phyloP scores from a whole-genome alignment of 208 protist species.

The Trypanosoma avium region DNA sequence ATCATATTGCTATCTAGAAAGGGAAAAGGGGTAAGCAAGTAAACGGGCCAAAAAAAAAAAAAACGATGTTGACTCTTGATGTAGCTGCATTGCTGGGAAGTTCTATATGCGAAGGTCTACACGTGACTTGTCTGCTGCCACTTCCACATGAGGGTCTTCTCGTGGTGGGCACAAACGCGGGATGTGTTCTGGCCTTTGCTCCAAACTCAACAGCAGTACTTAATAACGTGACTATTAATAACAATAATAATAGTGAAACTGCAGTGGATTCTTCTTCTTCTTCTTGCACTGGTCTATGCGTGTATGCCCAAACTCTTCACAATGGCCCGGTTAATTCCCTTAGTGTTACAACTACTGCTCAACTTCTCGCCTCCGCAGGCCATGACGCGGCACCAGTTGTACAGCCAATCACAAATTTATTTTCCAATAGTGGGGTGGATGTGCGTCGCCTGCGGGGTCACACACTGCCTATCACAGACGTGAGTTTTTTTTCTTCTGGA shows the following conservation, averaged over 20 bases:
- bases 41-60: no score
- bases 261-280: background rate
- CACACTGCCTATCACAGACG: slow-evolving; percentile 42
- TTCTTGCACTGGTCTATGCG: slow-evolving; percentile 31
- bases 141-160: no score
- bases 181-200: slow-evolving; percentile 30
- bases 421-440: slow-evolving; percentile 15
- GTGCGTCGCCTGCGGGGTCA: slow-evolving; percentile 44
- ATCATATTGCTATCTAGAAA: no score
- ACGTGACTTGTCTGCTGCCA: no score
- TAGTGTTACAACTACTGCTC: slow-evolving; percentile 33
- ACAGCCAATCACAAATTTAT: slow-evolving; percentile 33
- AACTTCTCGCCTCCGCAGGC: slow-evolving; percentile 63
- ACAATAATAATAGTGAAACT: background rate
- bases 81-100: slow-evolving; percentile 9
- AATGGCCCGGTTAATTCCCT: slow-evolving; percentile 61
- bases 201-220: background rate
- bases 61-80: slow-evolving; percentile 9
- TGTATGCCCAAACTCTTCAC: slow-evolving; percentile 44
- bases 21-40: no score
- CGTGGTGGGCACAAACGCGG: slow-evolving; percentile 36
- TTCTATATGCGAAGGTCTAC: slow-evolving; percentile 21
- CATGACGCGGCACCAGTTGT: slow-evolving; percentile 66
- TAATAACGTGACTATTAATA: slow-evolving; percentile 9
- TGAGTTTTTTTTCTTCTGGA: slow-evolving; percentile 37